Evolutionary conservation across 192 early-diverging fungal species (phyloP).

Genomic region (Rhizophagus clarus): DNA sequence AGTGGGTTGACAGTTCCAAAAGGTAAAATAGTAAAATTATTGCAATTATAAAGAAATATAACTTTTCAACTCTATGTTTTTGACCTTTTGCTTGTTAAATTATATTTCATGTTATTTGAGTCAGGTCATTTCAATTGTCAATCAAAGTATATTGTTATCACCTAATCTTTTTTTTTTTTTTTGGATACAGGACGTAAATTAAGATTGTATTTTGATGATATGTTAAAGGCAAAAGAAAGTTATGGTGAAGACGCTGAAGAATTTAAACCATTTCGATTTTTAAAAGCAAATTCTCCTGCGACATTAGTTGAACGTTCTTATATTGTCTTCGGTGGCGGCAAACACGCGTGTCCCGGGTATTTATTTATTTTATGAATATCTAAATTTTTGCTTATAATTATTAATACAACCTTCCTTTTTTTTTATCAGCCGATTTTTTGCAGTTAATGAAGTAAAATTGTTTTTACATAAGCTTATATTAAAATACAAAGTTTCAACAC

Average conservation of each 20-base stretch:
- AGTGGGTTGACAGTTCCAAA: conserved; percentile 8
- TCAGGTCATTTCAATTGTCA: too few species aligned
- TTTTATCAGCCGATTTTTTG: neutral
- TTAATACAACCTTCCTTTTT: neutral
- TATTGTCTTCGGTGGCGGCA: neutral
- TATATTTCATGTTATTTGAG: too few species aligned
- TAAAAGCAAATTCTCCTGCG: conserved; percentile 14
- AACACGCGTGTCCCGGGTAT: neutral
- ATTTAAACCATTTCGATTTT: conserved; percentile 32
- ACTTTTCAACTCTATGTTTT: too few species aligned
- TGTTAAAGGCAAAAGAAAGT: neutral
- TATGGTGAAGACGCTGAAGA: neutral
- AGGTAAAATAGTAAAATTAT: too few species aligned
- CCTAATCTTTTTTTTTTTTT: neutral
- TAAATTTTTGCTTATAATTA: too few species aligned
- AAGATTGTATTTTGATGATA: neutral
- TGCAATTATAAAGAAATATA: too few species aligned
- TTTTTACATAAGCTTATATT: neutral
- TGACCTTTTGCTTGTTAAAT: too few species aligned
- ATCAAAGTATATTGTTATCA: neutral
- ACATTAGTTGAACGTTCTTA: neutral
- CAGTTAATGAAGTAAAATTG: neutral
- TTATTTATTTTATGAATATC: too few species aligned
- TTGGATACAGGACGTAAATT: neutral
- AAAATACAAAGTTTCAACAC: conserved; percentile 1